Evolutionary conservation across 2,329 filamentous ascomycete species (phyloP).

Genomic region (Fusarium guadeloupense): DNA sequence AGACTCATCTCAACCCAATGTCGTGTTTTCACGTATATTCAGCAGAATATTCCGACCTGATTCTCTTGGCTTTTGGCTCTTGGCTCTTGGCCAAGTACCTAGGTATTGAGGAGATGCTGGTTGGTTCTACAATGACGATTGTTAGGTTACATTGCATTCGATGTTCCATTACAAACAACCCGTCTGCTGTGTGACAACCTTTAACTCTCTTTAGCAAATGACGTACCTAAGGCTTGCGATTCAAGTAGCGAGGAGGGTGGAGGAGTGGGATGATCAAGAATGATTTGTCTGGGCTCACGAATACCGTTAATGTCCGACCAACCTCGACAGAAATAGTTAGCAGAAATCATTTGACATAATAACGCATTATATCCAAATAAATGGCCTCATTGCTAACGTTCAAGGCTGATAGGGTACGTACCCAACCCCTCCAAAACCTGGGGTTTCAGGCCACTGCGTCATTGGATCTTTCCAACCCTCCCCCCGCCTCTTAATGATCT

Average conservation of each 20-base stretch:
- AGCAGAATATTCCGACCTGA: no score
- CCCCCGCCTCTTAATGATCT: slow-evolving; percentile 36
- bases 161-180: background rate
- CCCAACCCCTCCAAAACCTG: slow-evolving; percentile 25
- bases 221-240: slow-evolving; percentile 24
- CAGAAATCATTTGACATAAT: background rate
- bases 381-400: background rate
- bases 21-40: background rate
- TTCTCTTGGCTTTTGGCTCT: no score
- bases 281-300: slow-evolving; percentile 17
- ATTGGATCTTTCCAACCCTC: slow-evolving; percentile 31
- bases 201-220: slow-evolving; percentile 5
- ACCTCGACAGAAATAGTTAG: background rate
- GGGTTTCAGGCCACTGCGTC: slow-evolving; percentile 37
- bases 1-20: background rate
- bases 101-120: no score
- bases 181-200: slow-evolving; percentile 9
- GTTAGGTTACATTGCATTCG: slow-evolving; percentile 15
- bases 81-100: no score
- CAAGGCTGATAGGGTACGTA: slow-evolving; percentile 23
- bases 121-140: slow-evolving; percentile 13
- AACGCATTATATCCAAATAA: background rate
- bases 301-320: slow-evolving; percentile 6
- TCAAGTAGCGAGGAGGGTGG: background rate
- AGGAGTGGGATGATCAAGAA: slow-evolving; percentile 11